These are phyloP conservation scores for Penicillium nordicum DNA, from an alignment of 2,329 filamentous ascomycete species.

Conservation along the genomic window DNA sequence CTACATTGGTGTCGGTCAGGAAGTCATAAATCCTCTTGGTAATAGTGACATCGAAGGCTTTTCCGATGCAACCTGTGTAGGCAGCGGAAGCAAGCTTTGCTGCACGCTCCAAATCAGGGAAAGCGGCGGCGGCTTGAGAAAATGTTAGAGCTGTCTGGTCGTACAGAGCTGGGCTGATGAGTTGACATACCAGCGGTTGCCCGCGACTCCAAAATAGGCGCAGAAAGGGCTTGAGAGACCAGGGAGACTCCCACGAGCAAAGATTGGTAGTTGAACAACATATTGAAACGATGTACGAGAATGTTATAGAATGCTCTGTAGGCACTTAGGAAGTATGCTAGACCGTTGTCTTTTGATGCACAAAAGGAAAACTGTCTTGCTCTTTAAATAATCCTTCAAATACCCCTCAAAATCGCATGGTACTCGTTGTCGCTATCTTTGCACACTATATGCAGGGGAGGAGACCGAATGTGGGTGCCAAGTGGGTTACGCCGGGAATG, in stretches of 20 bases:
- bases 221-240: constrained; percentile 10
- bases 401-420: background rate
- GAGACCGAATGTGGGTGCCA: background rate
- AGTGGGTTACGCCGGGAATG: background rate
- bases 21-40: constrained; percentile 26
- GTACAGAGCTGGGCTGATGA: background rate
- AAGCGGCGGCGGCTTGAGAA: constrained; percentile 17
- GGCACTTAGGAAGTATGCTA: background rate
- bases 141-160: background rate
- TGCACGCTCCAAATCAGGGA: constrained; percentile 22
- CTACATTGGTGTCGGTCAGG: constrained; percentile 26
- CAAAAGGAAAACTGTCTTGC: background rate
- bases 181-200: constrained; percentile 14
- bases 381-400: background rate
- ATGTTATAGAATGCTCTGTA: background rate
- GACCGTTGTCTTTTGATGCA: background rate
- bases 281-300: background rate
- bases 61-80: constrained; percentile 26
- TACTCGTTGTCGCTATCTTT: background rate
- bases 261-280: constrained; percentile 8
- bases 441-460: background rate
- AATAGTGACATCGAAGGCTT: constrained; percentile 31
- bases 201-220: constrained; percentile 11
- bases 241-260: constrained; percentile 4
- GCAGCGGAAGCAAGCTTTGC: constrained; percentile 32